A percentile compares a stretch with the other conserved stretches of the same genome.
These are phyloP conservation scores for Cryptococcus wingfieldii DNA, from an alignment of 1,284 basidiomycete species.

Conservation along the genomic window DNA sequence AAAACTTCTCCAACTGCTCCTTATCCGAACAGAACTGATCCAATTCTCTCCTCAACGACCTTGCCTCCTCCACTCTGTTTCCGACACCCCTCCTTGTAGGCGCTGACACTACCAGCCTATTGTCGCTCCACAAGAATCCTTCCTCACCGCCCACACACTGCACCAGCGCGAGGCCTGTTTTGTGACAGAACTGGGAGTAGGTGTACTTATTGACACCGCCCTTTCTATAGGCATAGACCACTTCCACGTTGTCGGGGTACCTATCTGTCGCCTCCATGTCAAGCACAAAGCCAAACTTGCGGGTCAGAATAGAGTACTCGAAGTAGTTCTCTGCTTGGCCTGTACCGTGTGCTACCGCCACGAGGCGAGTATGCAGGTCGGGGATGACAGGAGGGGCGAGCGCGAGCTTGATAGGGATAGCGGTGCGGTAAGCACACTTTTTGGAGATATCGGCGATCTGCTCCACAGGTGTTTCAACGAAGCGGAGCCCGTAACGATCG, in stretches of 20 bases:
- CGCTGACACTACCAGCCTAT: constrained; percentile 58
- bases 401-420: constrained; percentile 71
- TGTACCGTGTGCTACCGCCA: constrained; percentile 50
- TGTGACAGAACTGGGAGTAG: constrained; percentile 84
- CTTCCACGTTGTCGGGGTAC: constrained; percentile 73
- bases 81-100: constrained; percentile 22
- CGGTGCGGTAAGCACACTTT: constrained; percentile 82
- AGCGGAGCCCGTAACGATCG: constrained; percentile 83
- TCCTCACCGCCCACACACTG: constrained; percentile 72
- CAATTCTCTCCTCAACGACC: constrained; percentile 54
- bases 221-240: constrained; percentile 83
- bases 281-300: constrained; percentile 71
- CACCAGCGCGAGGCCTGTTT: constrained; percentile 77
- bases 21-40: constrained; percentile 64
- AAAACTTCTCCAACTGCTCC: constrained; percentile 59
- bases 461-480: constrained; percentile 87
- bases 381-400: constrained; percentile 66
- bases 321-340: constrained; percentile 66
- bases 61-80: constrained; percentile 40
- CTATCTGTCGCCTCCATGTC: constrained; percentile 75
- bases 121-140: constrained; percentile 83
- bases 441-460: constrained; percentile 74
- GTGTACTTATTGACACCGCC: constrained; percentile 56
- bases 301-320: constrained; percentile 70
- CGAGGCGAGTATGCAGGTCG: constrained; percentile 63